phyloP scores from a whole-genome alignment of 257 asterid species.

The Rehmannia glutinosa region DNA sequence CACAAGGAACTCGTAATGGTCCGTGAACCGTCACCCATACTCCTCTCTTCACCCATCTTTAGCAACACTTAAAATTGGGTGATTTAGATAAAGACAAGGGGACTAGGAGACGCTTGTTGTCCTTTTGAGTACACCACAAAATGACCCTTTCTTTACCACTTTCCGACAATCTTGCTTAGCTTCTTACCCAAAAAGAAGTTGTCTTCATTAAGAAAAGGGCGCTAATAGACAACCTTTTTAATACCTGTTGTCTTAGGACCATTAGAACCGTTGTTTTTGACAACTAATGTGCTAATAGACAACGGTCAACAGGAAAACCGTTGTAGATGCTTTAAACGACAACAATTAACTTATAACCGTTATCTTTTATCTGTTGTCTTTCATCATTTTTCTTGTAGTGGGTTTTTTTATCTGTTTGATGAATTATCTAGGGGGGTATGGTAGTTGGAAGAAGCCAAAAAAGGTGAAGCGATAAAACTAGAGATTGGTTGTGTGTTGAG shows the following conservation, averaged over 20 bases:
- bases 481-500: constrained; percentile 40
- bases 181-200: not conserved
- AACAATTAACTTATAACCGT: too few relatives aligned
- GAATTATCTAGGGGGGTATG: not conserved
- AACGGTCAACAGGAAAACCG: too few relatives aligned
- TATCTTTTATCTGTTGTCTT: too few relatives aligned
- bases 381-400: not conserved
- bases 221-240: too few relatives aligned
- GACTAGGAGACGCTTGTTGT: constrained; percentile 34
- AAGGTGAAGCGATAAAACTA: constrained; percentile 16
- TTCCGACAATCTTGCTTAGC: constrained; percentile 36
- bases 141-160: constrained; percentile 39
- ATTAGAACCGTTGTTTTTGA: too few relatives aligned
- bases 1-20: constrained; percentile 43
- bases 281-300: too few relatives aligned
- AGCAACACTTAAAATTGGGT: constrained; percentile 50
- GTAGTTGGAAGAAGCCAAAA: constrained; percentile 23
- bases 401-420: not conserved
- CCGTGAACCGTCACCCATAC: constrained; percentile 37
- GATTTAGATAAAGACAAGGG: constrained; percentile 38
- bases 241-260: too few relatives aligned
- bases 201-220: too few relatives aligned
- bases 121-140: constrained; percentile 50
- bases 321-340: too few relatives aligned
- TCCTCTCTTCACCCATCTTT: constrained; percentile 60